A percentile compares a stretch with the other conserved stretches of the same genome.
phyloP scores from a whole-genome alignment of 1,284 basidiomycete genomes.

The Malassezia globosa region DNA sequence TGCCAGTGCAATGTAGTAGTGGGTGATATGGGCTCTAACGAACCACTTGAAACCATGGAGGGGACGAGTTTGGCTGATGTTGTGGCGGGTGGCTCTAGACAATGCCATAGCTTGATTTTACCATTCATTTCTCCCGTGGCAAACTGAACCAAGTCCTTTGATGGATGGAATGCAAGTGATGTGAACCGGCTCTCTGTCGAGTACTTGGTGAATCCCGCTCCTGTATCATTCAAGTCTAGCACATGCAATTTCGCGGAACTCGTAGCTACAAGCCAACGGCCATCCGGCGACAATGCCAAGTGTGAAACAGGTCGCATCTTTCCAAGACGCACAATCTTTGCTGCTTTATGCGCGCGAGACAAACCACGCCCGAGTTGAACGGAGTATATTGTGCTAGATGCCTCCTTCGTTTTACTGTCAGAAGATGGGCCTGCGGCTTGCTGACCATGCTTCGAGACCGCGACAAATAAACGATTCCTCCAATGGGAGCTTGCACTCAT shows the following conservation, averaged over 20 bases:
- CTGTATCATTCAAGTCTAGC: constrained; percentile 24
- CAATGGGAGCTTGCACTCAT: constrained; percentile 60
- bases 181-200: constrained; percentile 57
- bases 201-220: constrained; percentile 62
- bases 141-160: constrained; percentile 64
- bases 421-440: constrained; percentile 10
- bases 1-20: constrained; percentile 93
- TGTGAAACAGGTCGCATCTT: constrained; percentile 29
- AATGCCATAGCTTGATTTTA: constrained; percentile 82
- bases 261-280: constrained; percentile 68
- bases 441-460: constrained; percentile 53
- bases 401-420: background rate
- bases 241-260: constrained; percentile 74
- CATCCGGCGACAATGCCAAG: constrained; percentile 63
- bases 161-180: constrained; percentile 76
- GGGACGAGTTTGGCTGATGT: constrained; percentile 10
- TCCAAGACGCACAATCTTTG: constrained; percentile 54
- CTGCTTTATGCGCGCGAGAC: constrained; percentile 11
- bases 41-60: constrained; percentile 54
- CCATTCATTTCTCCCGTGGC: constrained; percentile 83
- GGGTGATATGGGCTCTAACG: constrained; percentile 50
- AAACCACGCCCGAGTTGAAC: constrained; percentile 19
- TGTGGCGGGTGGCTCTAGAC: constrained; percentile 51
- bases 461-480: constrained; percentile 59
- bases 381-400: constrained; percentile 23